Percentiles rank a stretch among this genome's conserved stretches.
Evolutionary conservation across 1,284 basidiomycete genomes (phyloP).

Genomic region (Lentinus polychrous): DNA sequence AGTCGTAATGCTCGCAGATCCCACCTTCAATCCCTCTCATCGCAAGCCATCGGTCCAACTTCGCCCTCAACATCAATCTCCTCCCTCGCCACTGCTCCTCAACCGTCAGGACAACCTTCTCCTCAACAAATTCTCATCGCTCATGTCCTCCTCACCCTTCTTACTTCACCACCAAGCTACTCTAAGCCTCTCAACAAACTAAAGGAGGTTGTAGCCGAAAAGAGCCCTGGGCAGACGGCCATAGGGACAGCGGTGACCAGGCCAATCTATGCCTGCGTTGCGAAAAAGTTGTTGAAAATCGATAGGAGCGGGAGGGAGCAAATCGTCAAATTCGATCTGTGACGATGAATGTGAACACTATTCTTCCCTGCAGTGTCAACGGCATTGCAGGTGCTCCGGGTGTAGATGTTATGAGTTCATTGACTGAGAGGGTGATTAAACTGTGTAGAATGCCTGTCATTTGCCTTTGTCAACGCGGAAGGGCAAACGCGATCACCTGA

Average conservation of each 20-base stretch:
- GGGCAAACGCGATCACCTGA: too few species aligned
- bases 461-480: too few species aligned
- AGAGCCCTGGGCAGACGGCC: slow-evolving; percentile 23
- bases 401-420: too few species aligned
- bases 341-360: too few species aligned
- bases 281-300: slow-evolving; percentile 68
- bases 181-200: slow-evolving; percentile 54
- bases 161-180: slow-evolving; percentile 44
- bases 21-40: slow-evolving; percentile 41
- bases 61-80: slow-evolving; percentile 43
- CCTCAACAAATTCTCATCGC: slow-evolving; percentile 66
- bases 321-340: slow-evolving; percentile 60
- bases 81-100: slow-evolving; percentile 30
- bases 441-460: too few species aligned
- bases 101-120: slow-evolving; percentile 28
- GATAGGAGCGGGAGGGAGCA: slow-evolving; percentile 68
- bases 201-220: slow-evolving; percentile 48
- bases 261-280: slow-evolving; percentile 61
- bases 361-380: too few species aligned
- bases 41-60: slow-evolving; percentile 23
- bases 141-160: slow-evolving; percentile 49
- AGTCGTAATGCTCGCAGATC: slow-evolving; percentile 31
- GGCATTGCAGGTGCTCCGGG: too few species aligned
- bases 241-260: slow-evolving; percentile 39
- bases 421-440: too few species aligned